Percentiles rank a stretch among this genome's conserved stretches.
Evolutionary conservation across 441 rosid genomes (phyloP).

Genomic region (Adansonia gregorii): DNA sequence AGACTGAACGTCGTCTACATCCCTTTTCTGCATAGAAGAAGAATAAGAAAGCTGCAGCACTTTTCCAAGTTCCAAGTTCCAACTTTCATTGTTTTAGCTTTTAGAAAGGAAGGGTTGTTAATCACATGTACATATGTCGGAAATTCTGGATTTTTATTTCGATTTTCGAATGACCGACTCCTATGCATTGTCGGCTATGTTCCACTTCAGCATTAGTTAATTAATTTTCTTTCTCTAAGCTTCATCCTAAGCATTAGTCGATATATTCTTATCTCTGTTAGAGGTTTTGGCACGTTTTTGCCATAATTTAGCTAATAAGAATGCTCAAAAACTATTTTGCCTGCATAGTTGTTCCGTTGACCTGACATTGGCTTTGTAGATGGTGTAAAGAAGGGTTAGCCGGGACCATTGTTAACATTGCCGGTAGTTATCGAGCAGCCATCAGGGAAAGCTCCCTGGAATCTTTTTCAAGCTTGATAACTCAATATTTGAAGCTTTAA

Average conservation of each 20-base stretch:
- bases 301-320: constrained; percentile 1
- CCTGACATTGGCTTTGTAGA: not conserved
- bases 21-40: constrained; percentile 12
- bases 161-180: not conserved
- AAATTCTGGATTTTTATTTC: not conserved
- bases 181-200: constrained; percentile 1
- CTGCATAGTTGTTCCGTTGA: constrained; percentile 5
- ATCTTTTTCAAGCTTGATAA: constrained; percentile 5
- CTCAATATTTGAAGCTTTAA: not conserved
- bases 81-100: constrained; percentile 18
- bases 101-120: constrained; percentile 21
- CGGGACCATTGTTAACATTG: not conserved
- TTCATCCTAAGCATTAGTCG: constrained; percentile 3
- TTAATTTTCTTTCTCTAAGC: not conserved
- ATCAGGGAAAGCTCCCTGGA: constrained; percentile 10
- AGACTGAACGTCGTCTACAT: constrained; percentile 38
- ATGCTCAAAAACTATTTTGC: not conserved
- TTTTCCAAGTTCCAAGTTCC: constrained; percentile 1
- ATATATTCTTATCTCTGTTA: not conserved
- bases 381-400: not conserved
- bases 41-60: constrained; percentile 14
- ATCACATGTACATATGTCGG: constrained; percentile 3
- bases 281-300: not conserved
- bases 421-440: not conserved
- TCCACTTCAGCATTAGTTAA: not conserved